Evolutionary conservation across 2,329 filamentous ascomycete genomes (phyloP).

Genomic region (Ustulina deusta): DNA sequence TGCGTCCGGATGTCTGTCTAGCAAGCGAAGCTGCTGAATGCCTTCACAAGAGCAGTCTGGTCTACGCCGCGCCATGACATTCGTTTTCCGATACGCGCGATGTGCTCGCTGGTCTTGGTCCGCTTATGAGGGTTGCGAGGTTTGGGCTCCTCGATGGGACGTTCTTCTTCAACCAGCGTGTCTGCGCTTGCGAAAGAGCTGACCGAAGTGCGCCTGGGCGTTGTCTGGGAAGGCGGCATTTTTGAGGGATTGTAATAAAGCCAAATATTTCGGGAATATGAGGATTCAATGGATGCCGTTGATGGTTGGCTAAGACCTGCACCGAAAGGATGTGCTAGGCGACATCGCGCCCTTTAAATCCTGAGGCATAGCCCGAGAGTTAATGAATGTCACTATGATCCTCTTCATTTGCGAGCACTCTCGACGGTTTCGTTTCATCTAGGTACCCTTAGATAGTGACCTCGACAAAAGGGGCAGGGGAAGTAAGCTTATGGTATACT

Average conservation of each 20-base stretch:
- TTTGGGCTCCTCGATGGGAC: not conserved
- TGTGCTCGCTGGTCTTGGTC: slow-evolving; percentile 27
- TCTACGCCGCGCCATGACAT: slow-evolving; percentile 32
- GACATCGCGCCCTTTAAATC: slow-evolving; percentile 23
- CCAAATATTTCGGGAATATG: not conserved
- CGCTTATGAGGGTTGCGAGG: slow-evolving; percentile 27
- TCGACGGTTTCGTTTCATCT: slow-evolving; percentile 12
- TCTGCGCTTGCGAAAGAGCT: slow-evolving; percentile 30
- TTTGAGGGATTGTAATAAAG: not conserved
- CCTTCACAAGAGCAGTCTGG: slow-evolving; percentile 14
- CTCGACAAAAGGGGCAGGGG: slow-evolving; percentile 12
- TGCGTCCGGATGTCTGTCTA: slow-evolving; percentile 8
- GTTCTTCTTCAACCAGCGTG: slow-evolving; percentile 31
- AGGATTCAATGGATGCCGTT: not conserved
- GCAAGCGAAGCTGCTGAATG: slow-evolving; percentile 30
- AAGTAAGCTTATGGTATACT: slow-evolving; percentile 32
- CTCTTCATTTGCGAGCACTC: slow-evolving; percentile 21
- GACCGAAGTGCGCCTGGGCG: slow-evolving; percentile 19
- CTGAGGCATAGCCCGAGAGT: not conserved
- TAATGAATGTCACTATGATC: not conserved
- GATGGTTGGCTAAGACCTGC: not conserved
- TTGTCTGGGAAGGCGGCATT: slow-evolving; percentile 20
- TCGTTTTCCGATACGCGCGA: slow-evolving; percentile 32
- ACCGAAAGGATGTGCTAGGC: not conserved
- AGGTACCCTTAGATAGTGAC: not conserved